A percentile compares a stretch with the other conserved stretches of the same genome.
Conservation (phyloP, 345 rosid genomes). For the Pugionium cornutum region DNA sequence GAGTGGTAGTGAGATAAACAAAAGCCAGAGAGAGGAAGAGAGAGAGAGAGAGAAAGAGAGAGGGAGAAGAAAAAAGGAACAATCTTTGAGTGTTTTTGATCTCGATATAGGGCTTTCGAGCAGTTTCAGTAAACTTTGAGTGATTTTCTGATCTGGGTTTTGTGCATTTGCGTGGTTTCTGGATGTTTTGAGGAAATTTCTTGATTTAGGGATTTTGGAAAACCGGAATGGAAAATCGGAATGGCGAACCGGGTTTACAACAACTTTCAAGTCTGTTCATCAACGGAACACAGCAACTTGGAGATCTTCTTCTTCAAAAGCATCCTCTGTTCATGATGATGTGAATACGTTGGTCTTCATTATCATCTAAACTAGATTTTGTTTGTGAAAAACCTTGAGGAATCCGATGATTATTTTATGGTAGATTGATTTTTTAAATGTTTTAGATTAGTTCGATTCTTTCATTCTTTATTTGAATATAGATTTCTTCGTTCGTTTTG, state of each 20-base stretch:
- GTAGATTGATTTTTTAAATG: slow-evolving; percentile 46
- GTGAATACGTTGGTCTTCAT: slow-evolving; percentile 40
- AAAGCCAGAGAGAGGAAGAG: slow-evolving; percentile 26
- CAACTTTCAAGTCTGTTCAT: slow-evolving; percentile 39
- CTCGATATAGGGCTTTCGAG: neutral
- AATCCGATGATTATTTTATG: slow-evolving; percentile 92
- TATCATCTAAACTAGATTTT: slow-evolving; percentile 48
- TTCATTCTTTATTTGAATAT: slow-evolving; percentile 69
- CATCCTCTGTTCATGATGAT: slow-evolving; percentile 44
- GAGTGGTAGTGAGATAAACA: slow-evolving; percentile 42
- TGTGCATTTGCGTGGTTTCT: slow-evolving; percentile 7
- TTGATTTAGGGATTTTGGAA: slow-evolving; percentile 25
- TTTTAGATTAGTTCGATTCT: slow-evolving; percentile 55
- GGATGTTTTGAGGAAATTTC: slow-evolving; percentile 22
- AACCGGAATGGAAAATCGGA: slow-evolving; percentile 43
- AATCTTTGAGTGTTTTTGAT: slow-evolving; percentile 25
- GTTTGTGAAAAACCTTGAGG: slow-evolving; percentile 47
- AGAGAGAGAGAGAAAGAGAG: slow-evolving; percentile 18
- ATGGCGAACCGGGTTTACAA: slow-evolving; percentile 48
- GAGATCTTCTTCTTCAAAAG: slow-evolving; percentile 42
- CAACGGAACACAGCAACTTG: slow-evolving; percentile 45
- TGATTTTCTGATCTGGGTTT: slow-evolving; percentile 26
- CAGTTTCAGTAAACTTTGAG: neutral
- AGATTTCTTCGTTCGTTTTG: slow-evolving; percentile 38
- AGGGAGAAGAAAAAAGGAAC: slow-evolving; percentile 14